Base-by-base conservation (phyloP, 2,329 filamentous ascomycete species). In the Ascochyta fabae region DNA sequence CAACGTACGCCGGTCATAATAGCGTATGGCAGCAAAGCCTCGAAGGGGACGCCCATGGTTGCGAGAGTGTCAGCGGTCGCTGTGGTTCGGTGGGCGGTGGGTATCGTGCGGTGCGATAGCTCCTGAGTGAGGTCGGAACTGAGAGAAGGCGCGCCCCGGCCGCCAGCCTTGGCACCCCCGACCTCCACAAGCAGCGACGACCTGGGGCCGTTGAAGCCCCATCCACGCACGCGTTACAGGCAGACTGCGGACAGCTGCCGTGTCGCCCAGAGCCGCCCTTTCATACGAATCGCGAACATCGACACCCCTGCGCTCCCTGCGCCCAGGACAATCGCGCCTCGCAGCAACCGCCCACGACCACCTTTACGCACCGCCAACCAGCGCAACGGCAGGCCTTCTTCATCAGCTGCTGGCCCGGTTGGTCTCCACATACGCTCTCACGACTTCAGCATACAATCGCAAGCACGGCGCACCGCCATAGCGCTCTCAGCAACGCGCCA, bases 41-140 rank as follows among this genome's bases (percentile, higher is more conserved):
- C 86, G 74, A 88, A 88, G 40, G 86, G 86, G 60, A 88, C 84
- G 75, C 84, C 85, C 86, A 87, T 87, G 62, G 61, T 80, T 73
- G 70, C 66, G 60, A 65, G 58, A 53, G 70, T 68, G 58, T 51
- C 56, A 59, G 61, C 53, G 56, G 59, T 48, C 42, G 68, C 54
- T 52, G 62, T 61, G 56, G 55, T 59, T 62, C 60, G 58, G 64
- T 54, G 58, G 60, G 57, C 27, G 60, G 62, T 53, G 58, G 62
- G 47, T 48, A 16, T 44, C 44, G 47, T 43, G 44, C 40, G 39
- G 48, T 48, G 43, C 35, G 31, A 35, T 15, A 45, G 53, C 56
- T 55, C 34, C 15, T 9, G 15, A 27, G 49, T 53, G 53, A 58
- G 43, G 55, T 53, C 54, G 54, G 55, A 35, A 38, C 45, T 53